phyloP scores from a whole-genome alignment of 805 yeast species.

The Zygoascus biomembranicola region DNA sequence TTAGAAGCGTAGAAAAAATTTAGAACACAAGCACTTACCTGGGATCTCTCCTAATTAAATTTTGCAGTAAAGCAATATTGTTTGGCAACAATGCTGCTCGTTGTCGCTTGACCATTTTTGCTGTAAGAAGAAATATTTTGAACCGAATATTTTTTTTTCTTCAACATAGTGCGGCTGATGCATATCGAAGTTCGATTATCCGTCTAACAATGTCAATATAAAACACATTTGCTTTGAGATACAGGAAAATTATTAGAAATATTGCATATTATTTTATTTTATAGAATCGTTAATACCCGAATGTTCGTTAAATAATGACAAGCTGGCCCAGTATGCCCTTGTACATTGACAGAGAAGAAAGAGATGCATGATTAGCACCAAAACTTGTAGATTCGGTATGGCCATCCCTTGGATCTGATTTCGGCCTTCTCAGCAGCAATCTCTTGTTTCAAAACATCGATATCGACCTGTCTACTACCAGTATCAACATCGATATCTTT shows the following conservation, averaged over 20 bases:
- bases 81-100: conserved; percentile 92
- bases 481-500: conserved; percentile 50
- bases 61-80: conserved; percentile 84
- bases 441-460: conserved; percentile 49
- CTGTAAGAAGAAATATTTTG: not conserved
- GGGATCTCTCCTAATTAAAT: conserved; percentile 89
- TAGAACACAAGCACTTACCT: conserved; percentile 24
- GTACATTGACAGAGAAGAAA: too few species aligned
- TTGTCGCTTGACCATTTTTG: conserved; percentile 71
- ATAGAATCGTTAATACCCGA: too few species aligned
- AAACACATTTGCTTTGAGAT: too few species aligned
- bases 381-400: conserved; percentile 43
- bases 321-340: too few species aligned
- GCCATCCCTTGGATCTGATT: conserved; percentile 38
- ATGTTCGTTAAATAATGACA: too few species aligned
- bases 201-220: too few species aligned
- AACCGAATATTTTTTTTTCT: not conserved
- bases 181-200: not conserved
- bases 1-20: not conserved
- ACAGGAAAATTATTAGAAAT: too few species aligned
- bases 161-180: not conserved
- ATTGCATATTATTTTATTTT: too few species aligned
- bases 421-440: conserved; percentile 48
- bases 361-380: conserved; percentile 37
- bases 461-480: conserved; percentile 53